Conservation (phyloP, 2,329 filamentous ascomycete genomes). For the Myotisia sp. region DNA sequence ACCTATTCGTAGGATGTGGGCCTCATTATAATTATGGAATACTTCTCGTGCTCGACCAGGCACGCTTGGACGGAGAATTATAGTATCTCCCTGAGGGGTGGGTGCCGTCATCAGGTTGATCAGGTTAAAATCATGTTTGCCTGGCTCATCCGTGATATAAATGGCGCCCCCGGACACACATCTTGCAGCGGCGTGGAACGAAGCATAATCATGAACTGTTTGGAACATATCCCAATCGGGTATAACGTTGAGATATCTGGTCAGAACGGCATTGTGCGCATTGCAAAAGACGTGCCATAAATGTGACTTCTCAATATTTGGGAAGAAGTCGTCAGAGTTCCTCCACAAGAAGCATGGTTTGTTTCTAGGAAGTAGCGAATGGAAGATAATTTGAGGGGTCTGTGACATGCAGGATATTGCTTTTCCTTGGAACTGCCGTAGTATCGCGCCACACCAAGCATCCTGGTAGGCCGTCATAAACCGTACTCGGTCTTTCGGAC, state of each 20-base stretch:
- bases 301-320: slow-evolving; percentile 63
- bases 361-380: slow-evolving; percentile 64
- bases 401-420: slow-evolving; percentile 93
- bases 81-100: slow-evolving; percentile 56
- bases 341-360: slow-evolving; percentile 60
- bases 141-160: slow-evolving; percentile 84
- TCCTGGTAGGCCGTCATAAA: slow-evolving; percentile 68
- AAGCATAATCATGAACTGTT: slow-evolving; percentile 53
- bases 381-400: slow-evolving; percentile 71
- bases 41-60: slow-evolving; percentile 58
- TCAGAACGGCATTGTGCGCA: slow-evolving; percentile 73
- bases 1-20: slow-evolving; percentile 58
- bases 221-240: slow-evolving; percentile 76
- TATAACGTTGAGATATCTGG: slow-evolving; percentile 68
- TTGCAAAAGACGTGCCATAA: slow-evolving; percentile 95
- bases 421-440: slow-evolving; percentile 63
- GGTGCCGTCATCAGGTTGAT: slow-evolving; percentile 68
- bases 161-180: slow-evolving; percentile 85
- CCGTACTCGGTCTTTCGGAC: slow-evolving; percentile 53
- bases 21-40: slow-evolving; percentile 64
- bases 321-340: slow-evolving; percentile 86
- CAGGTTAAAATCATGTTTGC: slow-evolving; percentile 59
- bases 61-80: slow-evolving; percentile 65
- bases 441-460: slow-evolving; percentile 64
- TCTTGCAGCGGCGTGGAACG: slow-evolving; percentile 78